phyloP scores from a whole-genome alignment of 768 basidiomycete species.

The Rickenella mellea region DNA sequence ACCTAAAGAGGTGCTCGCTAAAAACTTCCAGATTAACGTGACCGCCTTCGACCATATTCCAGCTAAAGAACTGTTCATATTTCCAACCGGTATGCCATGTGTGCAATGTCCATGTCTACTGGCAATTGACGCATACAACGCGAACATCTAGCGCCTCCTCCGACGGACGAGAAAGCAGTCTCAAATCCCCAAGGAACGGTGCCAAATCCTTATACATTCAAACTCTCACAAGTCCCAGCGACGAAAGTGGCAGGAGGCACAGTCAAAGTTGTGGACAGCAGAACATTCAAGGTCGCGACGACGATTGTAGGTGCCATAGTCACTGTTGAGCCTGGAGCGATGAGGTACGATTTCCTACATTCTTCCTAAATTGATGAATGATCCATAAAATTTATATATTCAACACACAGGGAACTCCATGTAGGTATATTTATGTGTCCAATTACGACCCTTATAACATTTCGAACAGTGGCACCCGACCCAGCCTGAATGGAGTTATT shows the following conservation, averaged over 20 bases:
- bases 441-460: constrained; percentile 3
- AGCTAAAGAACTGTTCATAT: constrained; percentile 44
- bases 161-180: constrained; percentile 7
- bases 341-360: constrained; percentile 32
- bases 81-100: constrained; percentile 25
- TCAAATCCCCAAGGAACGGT: constrained; percentile 39
- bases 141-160: constrained; percentile 9
- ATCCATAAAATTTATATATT: background rate
- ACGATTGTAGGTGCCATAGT: constrained; percentile 52
- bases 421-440: constrained; percentile 17
- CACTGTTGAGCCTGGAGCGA: constrained; percentile 47
- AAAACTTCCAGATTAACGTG: constrained; percentile 46
- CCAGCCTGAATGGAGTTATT: constrained; percentile 37
- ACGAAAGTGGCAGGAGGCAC: constrained; percentile 42
- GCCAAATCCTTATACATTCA: constrained; percentile 44
- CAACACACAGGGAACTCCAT: constrained; percentile 31
- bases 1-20: constrained; percentile 47
- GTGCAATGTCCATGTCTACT: background rate
- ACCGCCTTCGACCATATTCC: constrained; percentile 49
- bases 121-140: background rate
- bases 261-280: constrained; percentile 50
- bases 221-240: constrained; percentile 36
- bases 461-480: constrained; percentile 43
- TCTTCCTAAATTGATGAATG: background rate
- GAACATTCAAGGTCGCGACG: constrained; percentile 40